Evolutionary conservation across 495 filamentous ascomycete species (phyloP).

Genomic region (Penicillium pancosmium): DNA sequence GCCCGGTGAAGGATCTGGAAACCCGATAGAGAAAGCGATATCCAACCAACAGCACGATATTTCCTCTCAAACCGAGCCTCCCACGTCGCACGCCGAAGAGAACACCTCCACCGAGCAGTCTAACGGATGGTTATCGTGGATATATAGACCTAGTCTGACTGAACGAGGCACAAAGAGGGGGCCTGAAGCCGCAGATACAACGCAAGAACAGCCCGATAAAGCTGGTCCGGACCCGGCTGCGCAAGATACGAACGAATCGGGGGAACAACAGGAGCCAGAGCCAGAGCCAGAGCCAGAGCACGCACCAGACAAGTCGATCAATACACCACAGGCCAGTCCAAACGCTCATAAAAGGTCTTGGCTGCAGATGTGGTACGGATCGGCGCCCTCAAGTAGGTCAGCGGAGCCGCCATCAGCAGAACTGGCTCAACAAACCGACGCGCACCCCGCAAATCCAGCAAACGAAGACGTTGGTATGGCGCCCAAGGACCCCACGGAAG

Average conservation of each 20-base stretch:
- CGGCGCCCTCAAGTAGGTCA: constrained; percentile 30
- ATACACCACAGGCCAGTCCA: constrained; percentile 23
- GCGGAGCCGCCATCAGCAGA: constrained; percentile 33
- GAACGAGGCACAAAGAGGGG: constrained; percentile 12
- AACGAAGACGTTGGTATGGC: constrained; percentile 26
- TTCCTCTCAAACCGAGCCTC: constrained; percentile 14
- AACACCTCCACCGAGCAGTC: constrained; percentile 36
- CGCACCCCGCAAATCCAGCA: constrained; percentile 16
- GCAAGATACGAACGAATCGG: constrained; percentile 19
- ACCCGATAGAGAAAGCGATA: constrained; percentile 21
- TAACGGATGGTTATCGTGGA: constrained; percentile 62
- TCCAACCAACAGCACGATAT: constrained; percentile 20
- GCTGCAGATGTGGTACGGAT: constrained; percentile 53
- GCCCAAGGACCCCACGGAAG: constrained; percentile 19
- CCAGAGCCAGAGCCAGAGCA: constrained; percentile 8
- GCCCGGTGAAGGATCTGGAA: constrained; percentile 17
- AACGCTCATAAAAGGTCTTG: constrained; percentile 44
- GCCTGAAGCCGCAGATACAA: constrained; percentile 16
- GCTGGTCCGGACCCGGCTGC: constrained; percentile 17
- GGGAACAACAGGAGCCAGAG: constrained; percentile 11
- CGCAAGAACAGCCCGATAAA: constrained; percentile 13
- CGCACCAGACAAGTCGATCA: constrained; percentile 19
- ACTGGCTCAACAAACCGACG: constrained; percentile 15
- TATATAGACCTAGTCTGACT: constrained; percentile 37
- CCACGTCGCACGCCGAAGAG: constrained; percentile 11